Conservation (phyloP, 371 early-diverging fungal genomes). For the Blakeslea trispora region DNA sequence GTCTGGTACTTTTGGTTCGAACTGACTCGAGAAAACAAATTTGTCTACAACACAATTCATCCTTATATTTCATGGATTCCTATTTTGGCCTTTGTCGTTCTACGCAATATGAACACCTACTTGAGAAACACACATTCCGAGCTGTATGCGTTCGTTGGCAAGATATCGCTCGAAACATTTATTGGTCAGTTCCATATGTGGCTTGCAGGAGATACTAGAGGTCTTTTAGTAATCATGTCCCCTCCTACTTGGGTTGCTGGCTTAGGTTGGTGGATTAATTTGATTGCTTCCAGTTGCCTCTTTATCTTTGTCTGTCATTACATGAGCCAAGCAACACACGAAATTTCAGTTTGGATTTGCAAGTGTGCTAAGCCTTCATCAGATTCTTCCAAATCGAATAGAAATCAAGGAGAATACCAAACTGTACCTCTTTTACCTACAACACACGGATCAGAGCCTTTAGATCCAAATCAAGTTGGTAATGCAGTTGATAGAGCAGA, state of each 20-base stretch:
- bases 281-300: conserved; percentile 49
- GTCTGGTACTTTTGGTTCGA: conserved; percentile 56
- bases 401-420: conserved; percentile 20
- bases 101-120: conserved; percentile 64
- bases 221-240: conserved; percentile 51
- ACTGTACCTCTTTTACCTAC: conserved; percentile 23
- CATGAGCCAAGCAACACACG: conserved; percentile 56
- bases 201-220: conserved; percentile 75
- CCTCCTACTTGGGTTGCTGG: conserved; percentile 32
- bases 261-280: conserved; percentile 61
- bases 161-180: conserved; percentile 73
- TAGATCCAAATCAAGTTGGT: not conserved
- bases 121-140: conserved; percentile 57
- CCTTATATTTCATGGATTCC: conserved; percentile 68
- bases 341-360: conserved; percentile 44
- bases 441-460: not conserved
- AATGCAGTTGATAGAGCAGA: not conserved
- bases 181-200: conserved; percentile 82
- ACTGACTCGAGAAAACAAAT: conserved; percentile 44
- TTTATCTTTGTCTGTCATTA: conserved; percentile 60
- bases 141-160: conserved; percentile 62
- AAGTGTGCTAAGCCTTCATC: not conserved
- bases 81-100: conserved; percentile 60
- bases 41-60: conserved; percentile 60
- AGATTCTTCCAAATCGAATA: not conserved